These are phyloP conservation scores for Gentiana dahurica DNA, from an alignment of 257 asterid species.

Conservation along the genomic window DNA sequence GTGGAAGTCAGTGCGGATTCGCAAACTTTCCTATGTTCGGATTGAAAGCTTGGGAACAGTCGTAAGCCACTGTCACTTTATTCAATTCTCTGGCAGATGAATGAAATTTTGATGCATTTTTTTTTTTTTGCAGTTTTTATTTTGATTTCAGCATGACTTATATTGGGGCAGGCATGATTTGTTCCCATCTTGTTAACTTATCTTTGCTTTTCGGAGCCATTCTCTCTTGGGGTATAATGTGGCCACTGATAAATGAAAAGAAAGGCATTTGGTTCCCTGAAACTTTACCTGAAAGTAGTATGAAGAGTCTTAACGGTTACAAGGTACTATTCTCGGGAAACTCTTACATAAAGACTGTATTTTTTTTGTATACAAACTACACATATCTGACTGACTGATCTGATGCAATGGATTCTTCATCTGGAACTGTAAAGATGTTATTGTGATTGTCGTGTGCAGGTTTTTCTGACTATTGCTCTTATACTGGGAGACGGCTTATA, in stretches of 20 bases:
- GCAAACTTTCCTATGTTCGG: constrained; percentile 70
- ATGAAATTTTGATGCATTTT: constrained; percentile 6
- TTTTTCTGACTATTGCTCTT: constrained; percentile 71
- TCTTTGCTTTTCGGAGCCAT: constrained; percentile 47
- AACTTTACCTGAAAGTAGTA: constrained; percentile 28
- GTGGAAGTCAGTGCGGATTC: constrained; percentile 68
- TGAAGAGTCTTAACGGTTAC: constrained; percentile 44
- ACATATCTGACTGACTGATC: background rate
- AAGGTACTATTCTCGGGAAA: constrained; percentile 16
- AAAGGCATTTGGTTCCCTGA: constrained; percentile 39
- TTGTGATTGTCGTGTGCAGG: constrained; percentile 32
- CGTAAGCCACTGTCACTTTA: constrained; percentile 20
- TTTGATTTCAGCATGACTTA: constrained; percentile 47
- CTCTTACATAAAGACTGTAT: too few species aligned
- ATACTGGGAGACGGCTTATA: constrained; percentile 84
- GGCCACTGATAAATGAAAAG: constrained; percentile 32
- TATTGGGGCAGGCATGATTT: constrained; percentile 49
- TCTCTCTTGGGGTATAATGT: constrained; percentile 46
- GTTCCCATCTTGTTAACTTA: constrained; percentile 44
- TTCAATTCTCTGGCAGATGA: background rate
- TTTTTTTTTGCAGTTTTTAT: constrained; percentile 28
- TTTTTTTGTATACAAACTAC: background rate
- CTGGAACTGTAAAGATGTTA: too few species aligned
- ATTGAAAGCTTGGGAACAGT: constrained; percentile 61
- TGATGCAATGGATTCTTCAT: too few species aligned